Evolutionary conservation across 176 grass and related monocot genomes (phyloP).

Genomic region (Aegilops sharonensis): DNA sequence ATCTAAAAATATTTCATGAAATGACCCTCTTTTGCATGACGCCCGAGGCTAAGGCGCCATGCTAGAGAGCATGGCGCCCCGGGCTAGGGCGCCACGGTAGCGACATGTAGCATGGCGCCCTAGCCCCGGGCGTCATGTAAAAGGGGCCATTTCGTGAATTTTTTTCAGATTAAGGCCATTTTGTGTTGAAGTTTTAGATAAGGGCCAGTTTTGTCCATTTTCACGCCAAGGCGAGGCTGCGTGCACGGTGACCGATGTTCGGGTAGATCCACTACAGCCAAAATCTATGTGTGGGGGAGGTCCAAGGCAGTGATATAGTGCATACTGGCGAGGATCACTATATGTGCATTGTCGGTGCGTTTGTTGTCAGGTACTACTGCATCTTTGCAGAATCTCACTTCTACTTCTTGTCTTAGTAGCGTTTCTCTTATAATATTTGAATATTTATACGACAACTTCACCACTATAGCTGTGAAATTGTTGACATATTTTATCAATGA

Average conservation of each 20-base stretch:
- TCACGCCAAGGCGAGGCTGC: neutral
- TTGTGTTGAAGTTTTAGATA: too few species aligned
- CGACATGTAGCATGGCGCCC: too few species aligned
- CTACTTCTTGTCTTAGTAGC: neutral
- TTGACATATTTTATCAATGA: neutral
- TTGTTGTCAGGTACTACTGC: neutral
- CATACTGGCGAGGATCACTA: neutral
- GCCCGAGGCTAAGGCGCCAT: too few species aligned
- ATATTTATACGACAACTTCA: neutral
- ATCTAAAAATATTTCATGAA: too few species aligned
- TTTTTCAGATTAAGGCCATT: too few species aligned
- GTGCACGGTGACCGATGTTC: neutral
- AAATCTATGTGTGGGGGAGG: neutral
- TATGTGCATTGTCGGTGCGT: slow-evolving; percentile 4
- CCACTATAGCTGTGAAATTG: neutral
- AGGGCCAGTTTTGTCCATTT: too few species aligned
- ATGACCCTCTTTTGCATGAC: too few species aligned
- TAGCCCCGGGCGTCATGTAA: too few species aligned
- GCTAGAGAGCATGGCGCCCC: too few species aligned
- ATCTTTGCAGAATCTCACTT: neutral
- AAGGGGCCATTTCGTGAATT: too few species aligned
- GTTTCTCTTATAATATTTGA: neutral
- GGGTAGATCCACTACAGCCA: neutral
- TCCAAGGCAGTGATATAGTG: neutral
- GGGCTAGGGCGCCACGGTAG: too few species aligned